Conservation (phyloP, 164 flowering plant species). For the Kalanchoe fedtschenkoi region DNA sequence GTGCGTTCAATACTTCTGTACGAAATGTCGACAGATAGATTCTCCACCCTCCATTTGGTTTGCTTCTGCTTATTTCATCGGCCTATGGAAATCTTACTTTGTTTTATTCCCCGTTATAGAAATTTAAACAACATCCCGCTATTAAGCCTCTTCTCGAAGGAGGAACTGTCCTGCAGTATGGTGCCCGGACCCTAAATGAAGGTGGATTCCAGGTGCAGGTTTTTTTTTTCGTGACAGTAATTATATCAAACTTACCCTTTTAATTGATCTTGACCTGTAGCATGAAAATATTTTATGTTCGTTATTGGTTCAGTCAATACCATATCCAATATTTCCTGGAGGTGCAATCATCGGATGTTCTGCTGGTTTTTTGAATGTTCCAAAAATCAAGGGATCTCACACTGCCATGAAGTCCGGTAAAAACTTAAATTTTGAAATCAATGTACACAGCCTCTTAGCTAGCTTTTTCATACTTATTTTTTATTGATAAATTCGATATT, state of each 20-base stretch:
- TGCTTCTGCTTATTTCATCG: neutral
- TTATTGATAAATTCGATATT: no score
- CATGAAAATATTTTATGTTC: conserved; percentile 32
- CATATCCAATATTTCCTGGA: conserved; percentile 95
- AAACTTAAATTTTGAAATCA: neutral
- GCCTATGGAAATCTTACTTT: neutral
- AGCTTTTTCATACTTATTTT: no score
- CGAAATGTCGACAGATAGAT: no score
- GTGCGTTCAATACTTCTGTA: neutral
- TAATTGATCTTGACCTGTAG: conserved; percentile 3
- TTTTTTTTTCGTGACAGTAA: neutral
- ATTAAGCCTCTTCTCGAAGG: conserved; percentile 75
- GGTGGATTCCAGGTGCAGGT: conserved; percentile 94
- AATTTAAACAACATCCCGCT: conserved; percentile 84
- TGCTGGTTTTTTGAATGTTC: conserved; percentile 94
- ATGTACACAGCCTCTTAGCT: neutral
- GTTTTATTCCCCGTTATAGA: conserved; percentile 29
- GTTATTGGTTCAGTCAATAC: conserved; percentile 86
- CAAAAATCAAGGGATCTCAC: conserved; percentile 93
- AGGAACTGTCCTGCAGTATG: conserved; percentile 87
- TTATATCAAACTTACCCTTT: neutral
- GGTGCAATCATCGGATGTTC: conserved; percentile 98
- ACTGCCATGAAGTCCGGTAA: conserved; percentile 98
- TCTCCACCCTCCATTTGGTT: no score
- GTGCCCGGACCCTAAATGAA: conserved; percentile 95